Percentiles rank a stretch among this genome's conserved stretches.
Conservation (phyloP, 768 basidiomycete species). For the Tricholoma saponaceum region DNA sequence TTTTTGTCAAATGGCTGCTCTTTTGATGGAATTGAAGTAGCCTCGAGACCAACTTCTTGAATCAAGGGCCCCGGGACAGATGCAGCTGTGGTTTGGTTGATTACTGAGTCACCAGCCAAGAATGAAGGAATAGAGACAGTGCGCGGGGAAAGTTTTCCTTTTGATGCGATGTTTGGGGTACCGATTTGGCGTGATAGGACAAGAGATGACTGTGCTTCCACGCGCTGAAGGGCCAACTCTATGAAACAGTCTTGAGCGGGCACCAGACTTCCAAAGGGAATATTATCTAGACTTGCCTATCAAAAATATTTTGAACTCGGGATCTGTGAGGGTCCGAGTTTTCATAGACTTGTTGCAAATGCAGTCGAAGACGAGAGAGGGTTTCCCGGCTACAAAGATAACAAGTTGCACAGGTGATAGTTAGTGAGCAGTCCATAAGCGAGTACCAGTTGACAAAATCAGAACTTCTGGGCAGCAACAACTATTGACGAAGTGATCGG, state of each 20-base stretch:
- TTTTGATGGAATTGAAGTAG: not conserved
- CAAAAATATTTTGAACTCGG: slow-evolving; percentile 65
- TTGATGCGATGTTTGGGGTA: slow-evolving; percentile 73
- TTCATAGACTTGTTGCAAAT: slow-evolving; percentile 59
- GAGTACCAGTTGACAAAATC: too few species aligned
- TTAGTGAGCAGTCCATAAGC: not conserved
- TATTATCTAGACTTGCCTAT: slow-evolving; percentile 43
- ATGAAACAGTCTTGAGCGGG: not conserved
- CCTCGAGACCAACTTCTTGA: slow-evolving; percentile 31
- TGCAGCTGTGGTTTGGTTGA: slow-evolving; percentile 4
- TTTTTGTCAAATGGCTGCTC: slow-evolving; percentile 12
- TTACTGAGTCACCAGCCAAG: slow-evolving; percentile 23
- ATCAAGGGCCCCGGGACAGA: slow-evolving; percentile 37
- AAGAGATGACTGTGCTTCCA: slow-evolving; percentile 59
- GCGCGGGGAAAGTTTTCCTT: slow-evolving; percentile 62
- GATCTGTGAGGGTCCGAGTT: slow-evolving; percentile 52
- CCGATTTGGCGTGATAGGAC: slow-evolving; percentile 63
- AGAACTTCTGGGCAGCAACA: not conserved
- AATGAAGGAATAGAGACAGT: slow-evolving; percentile 50
- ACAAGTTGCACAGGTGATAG: not conserved
- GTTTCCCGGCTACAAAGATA: slow-evolving; percentile 53
- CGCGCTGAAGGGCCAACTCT: slow-evolving; percentile 69
- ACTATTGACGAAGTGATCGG: slow-evolving; percentile 2
- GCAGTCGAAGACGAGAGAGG: slow-evolving; percentile 70
- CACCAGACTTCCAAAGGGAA: not conserved